Conservation (phyloP, 192 early-diverging fungal genomes). For the Neocallimastix lanati region DNA sequence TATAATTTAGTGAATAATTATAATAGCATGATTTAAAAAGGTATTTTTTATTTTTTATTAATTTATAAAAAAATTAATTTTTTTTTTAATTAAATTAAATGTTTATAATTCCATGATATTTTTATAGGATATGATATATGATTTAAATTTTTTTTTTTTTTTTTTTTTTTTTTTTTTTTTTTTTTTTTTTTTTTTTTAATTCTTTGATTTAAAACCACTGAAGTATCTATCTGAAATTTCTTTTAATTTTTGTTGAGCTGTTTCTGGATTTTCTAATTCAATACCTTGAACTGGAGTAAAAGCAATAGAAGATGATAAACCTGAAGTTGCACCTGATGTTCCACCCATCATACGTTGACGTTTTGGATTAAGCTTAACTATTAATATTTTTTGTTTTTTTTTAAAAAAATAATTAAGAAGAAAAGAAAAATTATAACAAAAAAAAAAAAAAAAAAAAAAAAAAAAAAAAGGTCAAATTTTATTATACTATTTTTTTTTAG, state of each 20-base stretch:
- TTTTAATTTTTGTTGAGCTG: conserved; percentile 34
- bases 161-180: not conserved
- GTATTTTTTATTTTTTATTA: too few relatives aligned
- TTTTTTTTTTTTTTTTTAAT: not conserved
- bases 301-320: conserved; percentile 69
- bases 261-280: conserved; percentile 74
- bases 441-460: too few relatives aligned
- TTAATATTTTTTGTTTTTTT: too few relatives aligned
- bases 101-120: too few relatives aligned
- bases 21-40: too few relatives aligned
- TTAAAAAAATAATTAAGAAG: not conserved
- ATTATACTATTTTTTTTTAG: too few relatives aligned
- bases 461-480: too few relatives aligned
- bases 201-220: conserved; percentile 32
- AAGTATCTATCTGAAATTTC: conserved; percentile 56
- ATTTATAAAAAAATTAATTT: too few relatives aligned
- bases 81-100: too few relatives aligned
- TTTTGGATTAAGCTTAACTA: conserved; percentile 24
- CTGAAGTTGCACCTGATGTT: conserved; percentile 38
- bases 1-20: too few relatives aligned
- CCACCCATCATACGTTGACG: conserved; percentile 17
- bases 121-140: not conserved
- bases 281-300: conserved; percentile 92
- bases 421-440: not conserved
- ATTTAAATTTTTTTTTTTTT: not conserved